These are phyloP conservation scores for Lolium rigidum DNA, from an alignment of 176 grass and related monocot species.

Conservation along the genomic window DNA sequence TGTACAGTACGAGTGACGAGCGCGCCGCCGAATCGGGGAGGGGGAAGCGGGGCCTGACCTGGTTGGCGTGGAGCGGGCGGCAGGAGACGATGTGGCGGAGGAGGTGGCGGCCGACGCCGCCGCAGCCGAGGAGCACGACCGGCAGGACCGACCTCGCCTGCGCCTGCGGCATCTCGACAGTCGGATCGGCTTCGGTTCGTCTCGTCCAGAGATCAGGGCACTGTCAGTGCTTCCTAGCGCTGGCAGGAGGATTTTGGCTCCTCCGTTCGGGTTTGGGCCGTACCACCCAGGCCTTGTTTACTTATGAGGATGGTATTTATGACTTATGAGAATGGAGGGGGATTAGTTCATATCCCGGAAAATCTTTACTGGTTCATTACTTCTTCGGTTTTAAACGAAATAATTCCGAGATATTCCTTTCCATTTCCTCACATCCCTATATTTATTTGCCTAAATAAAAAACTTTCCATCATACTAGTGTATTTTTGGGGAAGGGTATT, in stretches of 20 bases:
- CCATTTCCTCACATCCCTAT: no score
- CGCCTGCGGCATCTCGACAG: conserved; percentile 19
- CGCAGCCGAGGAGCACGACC: conserved; percentile 81
- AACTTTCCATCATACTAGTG: no score
- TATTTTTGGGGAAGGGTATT: no score
- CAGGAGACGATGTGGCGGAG: conserved; percentile 76
- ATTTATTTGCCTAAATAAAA: no score
- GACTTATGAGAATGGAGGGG: no score
- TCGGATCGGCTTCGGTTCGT: conserved; percentile 35
- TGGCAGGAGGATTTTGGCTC: neutral
- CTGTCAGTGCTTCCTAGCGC: neutral
- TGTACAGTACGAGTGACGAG: neutral
- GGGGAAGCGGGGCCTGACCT: conserved; percentile 39
- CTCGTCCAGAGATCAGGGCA: neutral
- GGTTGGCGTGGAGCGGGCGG: conserved; percentile 70
- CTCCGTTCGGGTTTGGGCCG: neutral
- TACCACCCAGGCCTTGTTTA: no score
- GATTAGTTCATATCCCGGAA: no score
- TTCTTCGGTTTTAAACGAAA: no score
- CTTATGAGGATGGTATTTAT: no score
- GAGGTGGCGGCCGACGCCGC: conserved; percentile 86
- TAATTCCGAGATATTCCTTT: no score
- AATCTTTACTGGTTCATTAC: no score
- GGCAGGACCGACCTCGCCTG: conserved; percentile 54
- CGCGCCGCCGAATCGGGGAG: conserved; percentile 1